Base-by-base conservation (phyloP, 73 alveolate genomes). In the Symbiodinium natans region DNA sequence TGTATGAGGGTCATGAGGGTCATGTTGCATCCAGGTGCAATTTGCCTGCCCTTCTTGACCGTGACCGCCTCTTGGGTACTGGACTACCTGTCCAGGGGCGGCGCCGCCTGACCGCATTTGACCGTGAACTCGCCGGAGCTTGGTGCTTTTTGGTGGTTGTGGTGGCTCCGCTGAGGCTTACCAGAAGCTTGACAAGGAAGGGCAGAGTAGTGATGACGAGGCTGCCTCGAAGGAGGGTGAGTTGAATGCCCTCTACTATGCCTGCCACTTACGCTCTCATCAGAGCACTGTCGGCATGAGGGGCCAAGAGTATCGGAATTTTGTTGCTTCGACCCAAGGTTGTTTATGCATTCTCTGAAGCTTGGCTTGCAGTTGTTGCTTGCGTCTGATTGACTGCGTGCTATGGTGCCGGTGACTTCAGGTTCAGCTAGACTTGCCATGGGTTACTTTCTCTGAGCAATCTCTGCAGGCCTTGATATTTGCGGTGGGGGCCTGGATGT, bases 401-500 rank as follows among this genome's bases (percentile, higher is more conserved):
- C n/a, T n/a, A n/a, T n/a, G n/a, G n/a, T n/a, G n/a, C n/a, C n/a
- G n/a, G n/a, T n/a, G n/a, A n/a, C n/a, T n/a, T n/a, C n/a, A n/a
- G n/a, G n/a, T n/a, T n/a, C n/a, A n/a, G n/a, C n/a, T n/a, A n/a
- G n/a, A n/a, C n/a, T n/a, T n/a, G n/a, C n/a, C n/a, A n/a, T n/a
- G 59, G 59, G 21, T 46, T 46, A 46, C 13, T 13, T 46, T 46
- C 59, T 13, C 59, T 6, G 59, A 46, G 59, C 59, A 46, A 9
- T 46, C 59, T 29, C 34, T 31, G 17, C 25, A 90, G 97, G 97
- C 43, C n/a, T 82, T 90, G 31, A 90, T 90, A 27, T 90, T 90
- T 29, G 97, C 89, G 2, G 97, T 90, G 77, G 97, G 97, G 11
- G 48, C 80, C 7, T 90, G 97, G 97, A 90, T 90, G 97, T 90